phyloP scores from a whole-genome alignment of 768 basidiomycete genomes.

The Mycena vulgaris region DNA sequence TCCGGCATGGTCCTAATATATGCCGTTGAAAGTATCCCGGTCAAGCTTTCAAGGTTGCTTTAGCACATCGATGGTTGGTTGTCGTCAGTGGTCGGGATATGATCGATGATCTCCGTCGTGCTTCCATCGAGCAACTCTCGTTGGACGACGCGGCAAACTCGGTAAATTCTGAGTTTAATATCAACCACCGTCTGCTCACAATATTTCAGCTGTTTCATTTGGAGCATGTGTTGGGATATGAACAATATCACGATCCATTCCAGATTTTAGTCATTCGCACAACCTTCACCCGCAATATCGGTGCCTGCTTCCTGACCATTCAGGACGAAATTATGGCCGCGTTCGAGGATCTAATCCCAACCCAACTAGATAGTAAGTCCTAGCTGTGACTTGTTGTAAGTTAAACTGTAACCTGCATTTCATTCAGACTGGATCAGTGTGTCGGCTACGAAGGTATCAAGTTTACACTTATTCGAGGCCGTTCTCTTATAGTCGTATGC shows the following conservation, averaged over 20 bases:
- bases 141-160: conserved; percentile 47
- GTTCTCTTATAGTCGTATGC: too few species aligned
- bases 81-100: conserved; percentile 48
- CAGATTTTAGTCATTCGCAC: conserved; percentile 51
- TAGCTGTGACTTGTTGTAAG: too few species aligned
- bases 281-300: conserved; percentile 56
- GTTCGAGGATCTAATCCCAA: conserved; percentile 56
- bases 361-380: conserved; percentile 43
- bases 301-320: conserved; percentile 54
- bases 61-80: conserved; percentile 54
- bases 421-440: too few species aligned
- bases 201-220: conserved; percentile 50
- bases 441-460: too few species aligned
- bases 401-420: too few species aligned
- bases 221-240: conserved; percentile 54
- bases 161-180: conserved; percentile 39
- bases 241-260: conserved; percentile 47
- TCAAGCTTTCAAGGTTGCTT: conserved; percentile 29
- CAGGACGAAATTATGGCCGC: conserved; percentile 60
- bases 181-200: too few species aligned
- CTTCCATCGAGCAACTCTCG: conserved; percentile 57
- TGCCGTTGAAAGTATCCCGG: conserved; percentile 20
- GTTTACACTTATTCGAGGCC: neutral
- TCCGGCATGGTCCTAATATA: too few species aligned
- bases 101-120: conserved; percentile 55